A percentile compares a stretch with the other conserved stretches of the same genome.
Evolutionary conservation across 228 moss, liverwort and hornwort species (phyloP).

Genomic region (Sphagnum magellanicum): DNA sequence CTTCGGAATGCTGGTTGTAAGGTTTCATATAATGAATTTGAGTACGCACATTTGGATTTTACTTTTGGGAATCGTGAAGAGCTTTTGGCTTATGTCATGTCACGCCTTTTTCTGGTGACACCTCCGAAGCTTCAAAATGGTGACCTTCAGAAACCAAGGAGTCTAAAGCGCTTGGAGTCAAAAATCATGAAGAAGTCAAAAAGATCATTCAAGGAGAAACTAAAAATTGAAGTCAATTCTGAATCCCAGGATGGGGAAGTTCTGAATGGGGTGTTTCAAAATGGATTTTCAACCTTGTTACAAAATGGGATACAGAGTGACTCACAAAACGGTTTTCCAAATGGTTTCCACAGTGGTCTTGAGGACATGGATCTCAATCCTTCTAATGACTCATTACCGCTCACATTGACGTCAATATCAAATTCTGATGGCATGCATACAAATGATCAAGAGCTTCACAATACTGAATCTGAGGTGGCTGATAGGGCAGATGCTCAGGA

Average conservation of each 20-base stretch:
- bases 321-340: neutral
- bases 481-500: slow-evolving; percentile 21
- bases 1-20: slow-evolving; percentile 51
- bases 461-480: slow-evolving; percentile 13
- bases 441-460: slow-evolving; percentile 7
- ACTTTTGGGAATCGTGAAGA: slow-evolving; percentile 80
- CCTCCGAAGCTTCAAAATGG: slow-evolving; percentile 3
- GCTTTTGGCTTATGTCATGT: slow-evolving; percentile 76
- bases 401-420: neutral
- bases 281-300: neutral
- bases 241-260: neutral
- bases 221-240: slow-evolving; percentile 8
- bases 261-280: neutral
- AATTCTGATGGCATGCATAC: slow-evolving; percentile 5
- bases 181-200: slow-evolving; percentile 20
- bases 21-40: slow-evolving; percentile 75
- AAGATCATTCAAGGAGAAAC: slow-evolving; percentile 10
- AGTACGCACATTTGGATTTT: slow-evolving; percentile 93
- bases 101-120: slow-evolving; percentile 20
- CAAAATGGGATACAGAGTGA: neutral
- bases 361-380: neutral
- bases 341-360: neutral
- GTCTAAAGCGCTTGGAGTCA: neutral
- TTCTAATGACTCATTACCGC: neutral
- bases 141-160: slow-evolving; percentile 6